phyloP scores from a whole-genome alignment of 805 yeast genomes.

The Yarrowia sp. region DNA sequence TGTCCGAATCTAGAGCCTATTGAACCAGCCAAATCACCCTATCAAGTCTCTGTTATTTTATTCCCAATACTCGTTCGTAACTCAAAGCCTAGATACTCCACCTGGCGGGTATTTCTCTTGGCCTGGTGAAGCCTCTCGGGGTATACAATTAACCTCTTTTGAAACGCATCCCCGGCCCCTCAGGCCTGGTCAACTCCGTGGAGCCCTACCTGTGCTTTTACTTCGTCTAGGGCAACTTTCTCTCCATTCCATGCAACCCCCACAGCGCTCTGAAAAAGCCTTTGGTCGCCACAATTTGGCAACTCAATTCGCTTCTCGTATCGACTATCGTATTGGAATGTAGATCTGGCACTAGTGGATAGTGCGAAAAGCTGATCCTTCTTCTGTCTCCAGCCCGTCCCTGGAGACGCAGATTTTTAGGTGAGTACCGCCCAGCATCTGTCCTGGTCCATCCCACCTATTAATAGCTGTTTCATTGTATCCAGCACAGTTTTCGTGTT shows the following conservation, averaged over 20 bases:
- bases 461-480: too few relatives aligned
- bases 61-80: background rate
- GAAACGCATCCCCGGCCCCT: too few relatives aligned
- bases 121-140: too few relatives aligned
- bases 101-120: too few relatives aligned
- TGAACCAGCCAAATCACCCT: background rate
- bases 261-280: background rate
- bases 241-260: background rate
- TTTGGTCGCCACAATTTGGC: background rate
- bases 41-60: background rate
- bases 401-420: too few relatives aligned
- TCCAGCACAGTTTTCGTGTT: too few relatives aligned
- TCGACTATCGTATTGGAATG: constrained; percentile 3
- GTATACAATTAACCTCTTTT: too few relatives aligned
- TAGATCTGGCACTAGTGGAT: background rate
- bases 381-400: too few relatives aligned
- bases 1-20: background rate
- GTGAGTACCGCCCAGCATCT: too few relatives aligned
- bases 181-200: too few relatives aligned
- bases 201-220: background rate
- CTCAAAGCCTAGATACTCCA: background rate
- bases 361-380: background rate
- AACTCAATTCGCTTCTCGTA: background rate
- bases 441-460: too few relatives aligned
- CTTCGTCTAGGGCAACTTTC: background rate